A percentile compares a stretch with the other conserved stretches of the same genome.
Conservation (phyloP, 768 basidiomycete genomes). For the Rhizopogon rudus region DNA sequence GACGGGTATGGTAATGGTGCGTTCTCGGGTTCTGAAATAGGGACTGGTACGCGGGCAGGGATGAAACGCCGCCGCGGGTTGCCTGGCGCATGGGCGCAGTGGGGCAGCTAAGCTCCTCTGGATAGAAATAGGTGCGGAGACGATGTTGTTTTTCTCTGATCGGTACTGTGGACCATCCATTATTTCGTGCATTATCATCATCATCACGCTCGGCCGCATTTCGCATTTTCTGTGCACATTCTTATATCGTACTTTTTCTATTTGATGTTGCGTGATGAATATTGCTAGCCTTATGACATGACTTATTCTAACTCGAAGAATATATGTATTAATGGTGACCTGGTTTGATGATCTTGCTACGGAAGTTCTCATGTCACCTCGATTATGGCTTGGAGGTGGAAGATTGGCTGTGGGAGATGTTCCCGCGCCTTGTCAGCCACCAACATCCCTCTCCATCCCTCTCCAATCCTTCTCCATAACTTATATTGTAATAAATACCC, state of each 20-base stretch:
- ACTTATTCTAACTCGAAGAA: background rate
- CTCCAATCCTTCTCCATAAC: too few species aligned
- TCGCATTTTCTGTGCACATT: background rate
- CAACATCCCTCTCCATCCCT: too few species aligned
- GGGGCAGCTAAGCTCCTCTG: conserved; percentile 8
- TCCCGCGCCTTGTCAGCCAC: too few species aligned
- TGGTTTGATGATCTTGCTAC: conserved; percentile 42
- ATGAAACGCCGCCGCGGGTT: conserved; percentile 28
- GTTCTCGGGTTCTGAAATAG: conserved; percentile 16
- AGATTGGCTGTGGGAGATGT: too few species aligned
- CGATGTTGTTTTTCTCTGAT: too few species aligned
- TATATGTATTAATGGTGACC: background rate
- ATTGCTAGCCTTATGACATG: background rate
- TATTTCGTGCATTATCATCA: too few species aligned
- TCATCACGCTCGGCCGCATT: too few species aligned
- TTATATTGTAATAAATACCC: too few species aligned
- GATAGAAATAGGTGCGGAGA: too few species aligned
- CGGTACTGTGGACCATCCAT: conserved; percentile 2
- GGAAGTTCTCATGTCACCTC: conserved; percentile 32
- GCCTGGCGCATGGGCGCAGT: conserved; percentile 30
- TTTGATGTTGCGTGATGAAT: background rate
- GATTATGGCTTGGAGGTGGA: too few species aligned
- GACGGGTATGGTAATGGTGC: conserved; percentile 19
- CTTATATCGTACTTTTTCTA: background rate
- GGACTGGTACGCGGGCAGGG: conserved; percentile 9